Evolutionary conservation across 129 eudicot genomes (phyloP), one percentile per base, ranked within the genome.

Genomic region (Centella asiatica): DNA sequence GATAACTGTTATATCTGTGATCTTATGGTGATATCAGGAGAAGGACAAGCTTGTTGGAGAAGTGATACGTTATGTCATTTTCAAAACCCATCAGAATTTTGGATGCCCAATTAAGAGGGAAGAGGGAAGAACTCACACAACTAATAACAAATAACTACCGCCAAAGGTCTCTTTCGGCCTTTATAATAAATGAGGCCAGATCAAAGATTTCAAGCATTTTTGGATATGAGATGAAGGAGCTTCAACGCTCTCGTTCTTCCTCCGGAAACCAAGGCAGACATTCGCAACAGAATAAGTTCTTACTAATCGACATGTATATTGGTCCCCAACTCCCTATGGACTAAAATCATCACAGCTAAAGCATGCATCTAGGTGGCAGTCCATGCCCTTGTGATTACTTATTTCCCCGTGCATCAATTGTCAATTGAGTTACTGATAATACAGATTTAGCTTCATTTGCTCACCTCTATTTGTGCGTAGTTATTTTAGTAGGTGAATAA

Each of bases 101-200:
- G 95, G 96, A 36, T 82, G 99, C 60, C 99, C 96, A n/a, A 82
- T 92, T 1, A 92, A 87, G 50, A 87, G 99, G 63, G n/a, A n/a
- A n/a, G n/a, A n/a, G n/a, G n/a, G 99, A 92, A 0, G 96, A 92
- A 55, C 73, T 92, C 28, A 84, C 88, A 19, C 95, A 80, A 45
- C 40, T 87, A 52, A 68, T 87, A 27, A 77, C 96, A 11, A 87
- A 80, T 60, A 79, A 78, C 47, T 87, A 92, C 51, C 64, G 64
- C 23, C 85, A 84, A 59, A 72, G 95, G 22, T 73, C 85, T 50
- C 89, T 92, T 57, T 95, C 96, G 19, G 70, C 82, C 68, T 55
- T 63, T 66, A 81, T 92, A 14, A 80, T 92, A 28, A 72, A 82
- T 39, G 90, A 81, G 77, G 96, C 86, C 12, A 80, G 48, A 49